phyloP scores from a whole-genome alignment of 2,329 filamentous ascomycete species.

The Calonectria hawksworthii region DNA sequence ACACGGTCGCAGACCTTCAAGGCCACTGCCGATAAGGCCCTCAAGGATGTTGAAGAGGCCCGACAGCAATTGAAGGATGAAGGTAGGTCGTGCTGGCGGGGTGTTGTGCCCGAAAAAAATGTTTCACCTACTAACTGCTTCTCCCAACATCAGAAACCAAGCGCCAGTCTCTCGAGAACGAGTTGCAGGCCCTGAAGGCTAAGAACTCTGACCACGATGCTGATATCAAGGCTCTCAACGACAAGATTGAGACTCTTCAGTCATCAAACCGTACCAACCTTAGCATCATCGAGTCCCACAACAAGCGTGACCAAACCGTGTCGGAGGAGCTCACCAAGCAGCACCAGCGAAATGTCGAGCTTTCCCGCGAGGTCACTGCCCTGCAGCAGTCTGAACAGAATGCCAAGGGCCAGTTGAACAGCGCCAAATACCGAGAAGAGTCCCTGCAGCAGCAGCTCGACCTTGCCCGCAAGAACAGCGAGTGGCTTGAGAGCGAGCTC shows the following conservation, averaged over 20 bases:
- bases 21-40: slow-evolving; percentile 83
- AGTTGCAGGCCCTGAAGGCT: slow-evolving; percentile 83
- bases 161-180: slow-evolving; percentile 82
- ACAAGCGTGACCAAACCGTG: slow-evolving; percentile 86
- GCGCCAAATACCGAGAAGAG: slow-evolving; percentile 91
- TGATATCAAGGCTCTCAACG: slow-evolving; percentile 81
- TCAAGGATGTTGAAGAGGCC: slow-evolving; percentile 86
- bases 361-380: slow-evolving; percentile 84
- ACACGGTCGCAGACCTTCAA: slow-evolving; percentile 87
- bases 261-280: slow-evolving; percentile 93
- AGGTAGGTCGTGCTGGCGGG: slow-evolving; percentile 66
- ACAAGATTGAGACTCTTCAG: slow-evolving; percentile 89
- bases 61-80: slow-evolving; percentile 85
- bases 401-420: slow-evolving; percentile 83
- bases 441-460: slow-evolving; percentile 92
- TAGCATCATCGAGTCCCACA: slow-evolving; percentile 90
- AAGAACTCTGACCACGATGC: slow-evolving; percentile 81
- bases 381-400: slow-evolving; percentile 89
- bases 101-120: not conserved
- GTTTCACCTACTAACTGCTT: slow-evolving; percentile 27
- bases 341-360: slow-evolving; percentile 87
- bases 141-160: slow-evolving; percentile 73
- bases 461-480: slow-evolving; percentile 87
- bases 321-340: slow-evolving; percentile 89
- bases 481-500: slow-evolving; percentile 93